Evolutionary conservation across 2,329 filamentous ascomycete genomes (phyloP), one percentile per base, ranked within the genome.

Genomic region (Aspergillus ruber): DNA sequence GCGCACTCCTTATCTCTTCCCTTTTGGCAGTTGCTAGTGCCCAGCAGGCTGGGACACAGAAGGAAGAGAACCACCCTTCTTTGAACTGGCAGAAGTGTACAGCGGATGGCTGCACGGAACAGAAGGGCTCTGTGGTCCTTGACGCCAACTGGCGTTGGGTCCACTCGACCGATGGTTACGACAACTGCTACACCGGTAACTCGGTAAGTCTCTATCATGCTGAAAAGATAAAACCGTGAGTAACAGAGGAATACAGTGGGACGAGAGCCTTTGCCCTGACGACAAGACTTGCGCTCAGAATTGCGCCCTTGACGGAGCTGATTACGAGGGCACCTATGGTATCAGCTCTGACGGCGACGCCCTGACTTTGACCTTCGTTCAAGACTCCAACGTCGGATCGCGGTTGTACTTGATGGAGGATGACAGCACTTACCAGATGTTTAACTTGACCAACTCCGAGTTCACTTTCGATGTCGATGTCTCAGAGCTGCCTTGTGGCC

Each of bases 381-480:
- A 69, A 17, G 61, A 68, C 49, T 55, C 62, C 6, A 73, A 72
- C 49, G 57, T 73, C 32, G 69, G 68, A 43, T 72, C 80, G 46
- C 79, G 84, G 56, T 69, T 83, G 25, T 87, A 85, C 64, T 74
- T 87, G 47, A 78, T 87, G 71, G 76, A 77, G 56, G 68, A 73
- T 45, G 77, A 82, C 46, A 73, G 73, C 56, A 76, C 76, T 43
- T 87, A 87, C 66, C 71, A 85, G 68, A 76, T 77, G 62, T 82
- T 86, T 68, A 74, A 80, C 43, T 72, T 86, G 45, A 71, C 81
- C 43, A 80, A 80, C 66, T 76, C 83, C 58, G 84, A 88, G 66
- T 82, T 88, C 67, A 83, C 81, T 47, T 86, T 87, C 53, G 83
- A 86, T 50, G 83, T 86, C 27, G 84, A 88, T 61, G 80, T 86